These are phyloP conservation scores for Dactylella cylindrospora DNA, from an alignment of 2,329 filamentous ascomycete genomes.

Conservation along the genomic window DNA sequence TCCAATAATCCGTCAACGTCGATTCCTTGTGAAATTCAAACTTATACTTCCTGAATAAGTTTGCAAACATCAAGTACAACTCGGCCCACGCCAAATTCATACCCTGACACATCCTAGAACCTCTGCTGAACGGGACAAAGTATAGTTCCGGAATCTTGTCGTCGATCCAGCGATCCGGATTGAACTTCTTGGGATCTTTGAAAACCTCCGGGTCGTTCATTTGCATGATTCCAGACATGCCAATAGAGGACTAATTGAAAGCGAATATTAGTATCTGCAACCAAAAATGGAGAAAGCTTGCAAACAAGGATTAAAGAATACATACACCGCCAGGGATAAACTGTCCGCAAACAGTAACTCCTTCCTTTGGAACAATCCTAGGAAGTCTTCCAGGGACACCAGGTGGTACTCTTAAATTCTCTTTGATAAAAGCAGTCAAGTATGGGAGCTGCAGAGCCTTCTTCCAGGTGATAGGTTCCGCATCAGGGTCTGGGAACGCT, in stretches of 20 bases:
- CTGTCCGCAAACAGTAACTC: constrained; percentile 49
- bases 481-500: constrained; percentile 52
- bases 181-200: constrained; percentile 26
- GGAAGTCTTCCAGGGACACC: constrained; percentile 50
- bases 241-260: constrained; percentile 48
- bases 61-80: constrained; percentile 50
- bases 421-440: constrained; percentile 53
- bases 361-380: constrained; percentile 49
- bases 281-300: background rate
- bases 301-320: background rate
- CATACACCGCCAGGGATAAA: constrained; percentile 51
- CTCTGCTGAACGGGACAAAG: constrained; percentile 44
- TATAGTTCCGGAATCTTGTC: constrained; percentile 42
- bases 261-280: background rate
- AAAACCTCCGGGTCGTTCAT: constrained; percentile 44
- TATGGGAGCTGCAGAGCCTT: constrained; percentile 52
- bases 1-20: constrained; percentile 15
- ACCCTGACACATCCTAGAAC: constrained; percentile 51
- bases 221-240: constrained; percentile 49
- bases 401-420: constrained; percentile 52
- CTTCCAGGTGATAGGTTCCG: constrained; percentile 50
- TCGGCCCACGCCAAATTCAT: constrained; percentile 51
- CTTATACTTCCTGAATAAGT: constrained; percentile 50
- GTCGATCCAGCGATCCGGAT: constrained; percentile 27
- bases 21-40: constrained; percentile 47